Evolutionary conservation across 495 filamentous ascomycete species (phyloP).

Genomic region (Xylaria palmicola): DNA sequence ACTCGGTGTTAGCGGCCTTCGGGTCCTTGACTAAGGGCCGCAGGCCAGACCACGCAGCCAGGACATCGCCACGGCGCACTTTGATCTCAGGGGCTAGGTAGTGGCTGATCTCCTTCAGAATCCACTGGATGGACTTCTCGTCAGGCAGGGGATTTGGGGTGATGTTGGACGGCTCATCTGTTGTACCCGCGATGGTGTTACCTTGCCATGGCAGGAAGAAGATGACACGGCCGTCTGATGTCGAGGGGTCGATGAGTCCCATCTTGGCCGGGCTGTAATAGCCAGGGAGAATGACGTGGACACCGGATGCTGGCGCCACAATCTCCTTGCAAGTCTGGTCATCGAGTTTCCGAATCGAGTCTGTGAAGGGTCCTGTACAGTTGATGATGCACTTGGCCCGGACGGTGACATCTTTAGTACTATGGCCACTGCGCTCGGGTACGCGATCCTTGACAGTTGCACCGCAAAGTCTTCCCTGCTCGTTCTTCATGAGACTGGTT

Average conservation of each 20-base stretch:
- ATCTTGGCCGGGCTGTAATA: conserved; percentile 95
- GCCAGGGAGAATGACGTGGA: conserved; percentile 91
- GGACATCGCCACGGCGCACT: conserved; percentile 88
- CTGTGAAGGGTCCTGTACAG: conserved; percentile 94
- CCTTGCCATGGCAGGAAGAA: conserved; percentile 99
- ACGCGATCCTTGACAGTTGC: conserved; percentile 77
- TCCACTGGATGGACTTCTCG: conserved; percentile 96
- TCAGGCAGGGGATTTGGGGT: conserved; percentile 80
- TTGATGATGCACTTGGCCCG: conserved; percentile 92
- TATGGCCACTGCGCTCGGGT: conserved; percentile 50
- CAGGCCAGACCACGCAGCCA: conserved; percentile 95
- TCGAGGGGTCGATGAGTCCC: conserved; percentile 93
- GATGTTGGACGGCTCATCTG: conserved; percentile 82
- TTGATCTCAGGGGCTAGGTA: conserved; percentile 93
- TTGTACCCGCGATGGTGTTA: conserved; percentile 97
- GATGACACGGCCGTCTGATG: conserved; percentile 94
- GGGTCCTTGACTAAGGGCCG: conserved; percentile 93
- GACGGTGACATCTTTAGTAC: conserved; percentile 65
- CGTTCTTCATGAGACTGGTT: conserved; percentile 77
- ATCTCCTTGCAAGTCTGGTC: conserved; percentile 72
- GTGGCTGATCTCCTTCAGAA: conserved; percentile 82
- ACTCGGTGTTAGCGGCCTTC: conserved; percentile 88
- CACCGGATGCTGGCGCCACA: conserved; percentile 89
- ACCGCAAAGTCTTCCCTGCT: conserved; percentile 73
- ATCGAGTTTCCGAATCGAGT: conserved; percentile 90